Evolutionary conservation across 2,329 filamentous ascomycete genomes (phyloP), one percentile per base, ranked within the genome.

Genomic region (Aspergillus sp.): DNA sequence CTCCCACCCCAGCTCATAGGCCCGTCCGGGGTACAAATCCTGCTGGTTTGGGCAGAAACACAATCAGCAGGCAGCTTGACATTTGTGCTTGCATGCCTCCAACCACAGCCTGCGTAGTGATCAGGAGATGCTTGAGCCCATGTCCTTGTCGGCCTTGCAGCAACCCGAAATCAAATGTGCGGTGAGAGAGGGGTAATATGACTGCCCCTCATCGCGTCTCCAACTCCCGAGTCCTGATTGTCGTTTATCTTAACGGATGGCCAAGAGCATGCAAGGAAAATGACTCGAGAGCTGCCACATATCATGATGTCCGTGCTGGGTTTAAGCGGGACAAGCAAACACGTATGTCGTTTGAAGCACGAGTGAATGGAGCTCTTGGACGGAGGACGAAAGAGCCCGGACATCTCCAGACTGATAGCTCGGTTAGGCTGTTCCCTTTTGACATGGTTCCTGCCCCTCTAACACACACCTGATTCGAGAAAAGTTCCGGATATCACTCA

Each of bases 41-140:
- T 56, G 58, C 51, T 60, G 52, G 57, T 54, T 66, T 65, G 63
- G 64, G 64, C 64, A 66, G 60, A 63, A 66, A 66, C 52, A 47
- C 54, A 62, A 64, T 48, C 56, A 26, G 45, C 57, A 45, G 51
- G 34, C 48, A 52, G 48, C 43, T 44, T 56, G 44, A 60, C 51
- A 39, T 55, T 48, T 38, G 24, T 22, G 43, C 30, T 59, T 59
- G 45, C 59, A 53, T 53, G 52, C 47, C 55, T 48, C 48, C 39
- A 20, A 54, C 36, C 53, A 49, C 59, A 30, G 52, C 6, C 13
- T 43, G 32, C 6, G 26, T 39, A 54, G 38, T 49, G 49, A 42
- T 38, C 48, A 57, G 43, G 55, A 51, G 48, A 50, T 13, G 44
- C 9, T 9, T 30, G 26, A 30, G 53, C 58, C 64, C 61, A 62